phyloP scores from a whole-genome alignment of 2,329 filamentous ascomycete genomes.

The Fusarium penzigii region DNA sequence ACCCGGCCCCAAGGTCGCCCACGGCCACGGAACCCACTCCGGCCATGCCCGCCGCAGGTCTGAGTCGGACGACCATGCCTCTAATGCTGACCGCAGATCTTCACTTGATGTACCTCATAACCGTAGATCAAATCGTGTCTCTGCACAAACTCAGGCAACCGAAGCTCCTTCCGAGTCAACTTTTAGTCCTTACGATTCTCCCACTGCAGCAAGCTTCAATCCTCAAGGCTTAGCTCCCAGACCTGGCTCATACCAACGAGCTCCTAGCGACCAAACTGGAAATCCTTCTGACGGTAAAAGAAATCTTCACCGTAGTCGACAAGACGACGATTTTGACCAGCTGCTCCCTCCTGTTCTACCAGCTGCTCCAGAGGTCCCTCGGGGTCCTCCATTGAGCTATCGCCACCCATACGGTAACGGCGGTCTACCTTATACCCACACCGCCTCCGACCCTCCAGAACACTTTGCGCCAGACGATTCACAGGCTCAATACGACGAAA shows the following conservation, averaged over 20 bases:
- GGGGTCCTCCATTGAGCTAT: conserved; percentile 59
- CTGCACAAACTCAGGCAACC: conserved; percentile 56
- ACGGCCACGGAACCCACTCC: conserved; percentile 23
- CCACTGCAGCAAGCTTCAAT: conserved; percentile 51
- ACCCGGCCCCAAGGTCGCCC: conserved; percentile 47
- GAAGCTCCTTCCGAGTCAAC: conserved; percentile 60
- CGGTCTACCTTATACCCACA: conserved; percentile 26
- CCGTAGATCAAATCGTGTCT: conserved; percentile 51
- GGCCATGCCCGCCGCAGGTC: conserved; percentile 39
- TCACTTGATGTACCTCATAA: conserved; percentile 40
- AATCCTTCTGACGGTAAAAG: conserved; percentile 44
- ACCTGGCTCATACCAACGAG: conserved; percentile 58
- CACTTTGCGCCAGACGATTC: conserved; percentile 10
- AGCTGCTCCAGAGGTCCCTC: conserved; percentile 62
- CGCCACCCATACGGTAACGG: conserved; percentile 45
- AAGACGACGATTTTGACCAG: conserved; percentile 42
- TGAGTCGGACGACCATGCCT: conserved; percentile 32
- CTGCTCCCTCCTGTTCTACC: conserved; percentile 43
- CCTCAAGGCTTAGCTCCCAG: conserved; percentile 57
- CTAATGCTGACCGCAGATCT: conserved; percentile 35
- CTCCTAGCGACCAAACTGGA: conserved; percentile 41
- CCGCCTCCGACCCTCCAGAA: conserved; percentile 11
- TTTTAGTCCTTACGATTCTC: conserved; percentile 58
- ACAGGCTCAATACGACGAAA: conserved; percentile 22
- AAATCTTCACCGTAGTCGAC: conserved; percentile 39